These are phyloP conservation scores for Immersiporthe knoxdaviesiana DNA, from an alignment of 2,329 filamentous ascomycete genomes.

Conservation along the genomic window DNA sequence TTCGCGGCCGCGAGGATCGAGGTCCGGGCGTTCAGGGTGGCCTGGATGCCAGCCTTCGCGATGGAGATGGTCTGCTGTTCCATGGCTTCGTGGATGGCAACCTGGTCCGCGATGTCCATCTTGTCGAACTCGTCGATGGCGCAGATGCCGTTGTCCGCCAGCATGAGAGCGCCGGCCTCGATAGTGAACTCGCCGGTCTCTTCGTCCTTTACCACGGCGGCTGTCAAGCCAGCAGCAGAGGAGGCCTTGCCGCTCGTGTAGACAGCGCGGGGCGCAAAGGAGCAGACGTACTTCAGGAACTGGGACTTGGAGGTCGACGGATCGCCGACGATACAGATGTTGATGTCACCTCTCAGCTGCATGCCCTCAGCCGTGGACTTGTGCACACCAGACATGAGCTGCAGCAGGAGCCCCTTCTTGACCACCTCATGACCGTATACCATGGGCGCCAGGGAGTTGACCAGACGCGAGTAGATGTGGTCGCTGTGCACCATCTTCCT, in stretches of 20 bases:
- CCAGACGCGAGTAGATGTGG: slow-evolving; percentile 90
- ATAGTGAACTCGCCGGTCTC: slow-evolving; percentile 99
- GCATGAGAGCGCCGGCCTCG: slow-evolving; percentile 95
- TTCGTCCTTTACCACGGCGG: slow-evolving; percentile 95
- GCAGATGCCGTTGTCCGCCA: slow-evolving; percentile 95
- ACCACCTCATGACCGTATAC: slow-evolving; percentile 97
- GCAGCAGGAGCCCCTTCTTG: slow-evolving; percentile 93
- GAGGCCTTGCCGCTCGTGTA: slow-evolving; percentile 98
- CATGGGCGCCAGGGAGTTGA: slow-evolving; percentile 93
- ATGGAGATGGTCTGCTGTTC: slow-evolving; percentile 99
- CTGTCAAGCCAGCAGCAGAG: slow-evolving; percentile 94
- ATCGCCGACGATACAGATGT: slow-evolving; percentile 97
- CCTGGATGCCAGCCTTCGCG: slow-evolving; percentile 97
- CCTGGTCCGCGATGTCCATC: slow-evolving; percentile 97
- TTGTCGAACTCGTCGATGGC: slow-evolving; percentile 99
- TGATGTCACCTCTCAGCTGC: slow-evolving; percentile 95
- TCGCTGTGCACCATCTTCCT: slow-evolving; percentile 92
- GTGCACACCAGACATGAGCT: slow-evolving; percentile 93
- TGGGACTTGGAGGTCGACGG: slow-evolving; percentile 97
- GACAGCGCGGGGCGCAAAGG: slow-evolving; percentile 92
- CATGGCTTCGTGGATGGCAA: slow-evolving; percentile 99
- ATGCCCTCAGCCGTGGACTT: slow-evolving; percentile 94
- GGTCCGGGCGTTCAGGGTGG: slow-evolving; percentile 92
- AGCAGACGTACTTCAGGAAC: slow-evolving; percentile 97
- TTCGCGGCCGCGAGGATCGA: slow-evolving; percentile 96